Base-by-base conservation (phyloP, 2,329 filamentous ascomycete genomes). In the Colletotrichum magnum region DNA sequence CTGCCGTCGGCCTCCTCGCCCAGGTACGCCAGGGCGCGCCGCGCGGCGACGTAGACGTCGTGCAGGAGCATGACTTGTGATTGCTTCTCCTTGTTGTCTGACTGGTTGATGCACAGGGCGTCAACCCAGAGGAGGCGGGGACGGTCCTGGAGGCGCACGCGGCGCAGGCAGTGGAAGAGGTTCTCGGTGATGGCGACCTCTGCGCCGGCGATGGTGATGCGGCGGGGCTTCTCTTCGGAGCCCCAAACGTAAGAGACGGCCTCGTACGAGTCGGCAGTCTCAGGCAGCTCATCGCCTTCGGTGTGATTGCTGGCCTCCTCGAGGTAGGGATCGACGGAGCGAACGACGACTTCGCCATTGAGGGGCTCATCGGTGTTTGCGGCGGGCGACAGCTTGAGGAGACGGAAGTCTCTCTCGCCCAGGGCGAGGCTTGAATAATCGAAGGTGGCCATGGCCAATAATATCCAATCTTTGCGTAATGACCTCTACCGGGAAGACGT, bases 11-110 rank as follows among this genome's bases (percentile, higher is more conserved):
- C 68, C 48, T 70, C 58, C 5, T 53, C 53, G 2, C 77, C 78
- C 3, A 79, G 71, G 74, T 78, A 80, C 5, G 77, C 70, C 18
- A 79, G 54, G 1, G 75, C 70, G 48, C 59, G 71, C 2, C 53
- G 47, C 21, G 74, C 76, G 6, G 53, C 59, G 0, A 72, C 72
- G 67, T 77, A 79, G 18, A 74, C 60, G 58, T 72, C 64, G 18
- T 64, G 52, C 62, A 69, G 57, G 26, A 73, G 50, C 32, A 58
- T 41, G 6, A 74, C 56, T 39, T 74, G 72, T n/a, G 41, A 32
- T 61, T 71, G 68, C 28, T 69, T 64, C 53, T 74, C 73, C 10
- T 5, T 7, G 0, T 26, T 1, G 52, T 74, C 56, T 45, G 64
- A 28, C 54, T 73, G 72, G 67, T 74, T 71, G 64, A 74, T 74